phyloP scores from a whole-genome alignment of 768 basidiomycete genomes.

The Boletus sp. region DNA sequence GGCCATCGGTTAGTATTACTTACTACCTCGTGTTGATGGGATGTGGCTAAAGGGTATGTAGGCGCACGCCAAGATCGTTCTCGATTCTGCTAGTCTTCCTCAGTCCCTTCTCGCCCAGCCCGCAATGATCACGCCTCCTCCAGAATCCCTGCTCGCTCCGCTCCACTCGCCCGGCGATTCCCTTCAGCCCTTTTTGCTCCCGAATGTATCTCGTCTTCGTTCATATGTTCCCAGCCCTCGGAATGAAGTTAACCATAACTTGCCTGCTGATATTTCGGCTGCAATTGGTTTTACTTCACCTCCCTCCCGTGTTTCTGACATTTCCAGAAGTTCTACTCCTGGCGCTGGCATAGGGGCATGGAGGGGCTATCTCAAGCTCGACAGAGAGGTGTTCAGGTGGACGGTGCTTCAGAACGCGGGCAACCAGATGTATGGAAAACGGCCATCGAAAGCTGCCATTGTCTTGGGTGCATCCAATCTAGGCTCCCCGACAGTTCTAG shows the following conservation, averaged over 20 bases:
- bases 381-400: slow-evolving; percentile 73
- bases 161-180: neutral
- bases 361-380: slow-evolving; percentile 21
- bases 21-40: slow-evolving; percentile 16
- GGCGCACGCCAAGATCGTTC: slow-evolving; percentile 36
- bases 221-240: slow-evolving; percentile 55
- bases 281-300: slow-evolving; percentile 49
- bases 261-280: slow-evolving; percentile 42
- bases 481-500: slow-evolving; percentile 75
- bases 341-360: slow-evolving; percentile 30
- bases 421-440: slow-evolving; percentile 50
- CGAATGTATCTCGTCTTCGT: slow-evolving; percentile 76
- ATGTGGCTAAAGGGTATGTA: slow-evolving; percentile 25
- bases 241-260: slow-evolving; percentile 40
- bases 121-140: slow-evolving; percentile 37
- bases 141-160: slow-evolving; percentile 11
- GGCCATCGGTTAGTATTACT: slow-evolving; percentile 31
- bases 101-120: slow-evolving; percentile 35
- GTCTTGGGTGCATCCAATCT: slow-evolving; percentile 55
- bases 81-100: slow-evolving; percentile 39
- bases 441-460: slow-evolving; percentile 56
- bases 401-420: slow-evolving; percentile 59
- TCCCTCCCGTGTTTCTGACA: slow-evolving; percentile 63
- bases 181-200: slow-evolving; percentile 62
- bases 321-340: slow-evolving; percentile 67